Conservation (phyloP, 2,329 filamentous ascomycete genomes). For the Calcarisporium arbuscula region DNA sequence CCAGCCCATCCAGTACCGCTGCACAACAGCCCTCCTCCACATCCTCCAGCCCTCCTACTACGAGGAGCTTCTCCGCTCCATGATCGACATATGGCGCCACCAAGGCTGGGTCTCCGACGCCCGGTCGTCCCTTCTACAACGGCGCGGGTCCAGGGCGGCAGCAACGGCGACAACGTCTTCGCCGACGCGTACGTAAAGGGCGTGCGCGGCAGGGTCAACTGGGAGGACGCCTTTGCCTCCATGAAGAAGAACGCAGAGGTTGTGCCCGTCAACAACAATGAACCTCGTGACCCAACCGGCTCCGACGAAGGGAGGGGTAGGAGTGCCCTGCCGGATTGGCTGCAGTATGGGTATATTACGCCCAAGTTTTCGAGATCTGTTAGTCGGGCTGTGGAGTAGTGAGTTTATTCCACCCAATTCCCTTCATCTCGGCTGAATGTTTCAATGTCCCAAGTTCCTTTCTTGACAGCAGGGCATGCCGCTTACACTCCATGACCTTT, state of each 20-base stretch:
- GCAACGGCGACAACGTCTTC: conserved; percentile 65
- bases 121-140: conserved; percentile 62
- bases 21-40: conserved; percentile 58
- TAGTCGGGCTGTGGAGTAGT: conserved; percentile 60
- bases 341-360: conserved; percentile 58
- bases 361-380: conserved; percentile 54
- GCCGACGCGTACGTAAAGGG: conserved; percentile 68
- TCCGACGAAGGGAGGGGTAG: conserved; percentile 64
- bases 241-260: conserved; percentile 64
- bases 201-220: conserved; percentile 55
- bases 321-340: conserved; percentile 64
- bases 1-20: conserved; percentile 44
- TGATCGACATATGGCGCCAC: conserved; percentile 62
- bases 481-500: no score
- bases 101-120: conserved; percentile 61
- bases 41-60: conserved; percentile 57
- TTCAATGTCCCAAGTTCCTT: neutral
- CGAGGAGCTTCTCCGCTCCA: conserved; percentile 58
- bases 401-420: conserved; percentile 11
- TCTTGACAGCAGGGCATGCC: conserved; percentile 1
- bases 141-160: conserved; percentile 64
- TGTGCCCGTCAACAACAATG: conserved; percentile 51
- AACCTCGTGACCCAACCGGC: conserved; percentile 49
- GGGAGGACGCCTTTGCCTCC: conserved; percentile 54
- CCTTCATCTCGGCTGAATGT: neutral